phyloP scores from a whole-genome alignment of 169 alveolate species.

The Neospora caninum region DNA sequence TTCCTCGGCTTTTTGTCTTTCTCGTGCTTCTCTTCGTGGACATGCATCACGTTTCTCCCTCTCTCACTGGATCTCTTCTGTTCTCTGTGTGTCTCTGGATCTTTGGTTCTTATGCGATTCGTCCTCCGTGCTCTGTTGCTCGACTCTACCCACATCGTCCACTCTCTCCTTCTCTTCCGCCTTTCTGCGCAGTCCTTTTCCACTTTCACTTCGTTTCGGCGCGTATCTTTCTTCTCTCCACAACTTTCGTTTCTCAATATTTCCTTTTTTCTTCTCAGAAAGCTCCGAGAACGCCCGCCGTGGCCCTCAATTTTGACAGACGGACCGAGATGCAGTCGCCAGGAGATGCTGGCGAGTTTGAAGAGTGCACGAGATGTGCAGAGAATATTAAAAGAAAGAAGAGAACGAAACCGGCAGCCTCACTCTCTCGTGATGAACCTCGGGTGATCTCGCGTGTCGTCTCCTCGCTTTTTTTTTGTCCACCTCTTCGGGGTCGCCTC shows the following conservation, averaged over 20 bases:
- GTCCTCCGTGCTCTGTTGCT: no score
- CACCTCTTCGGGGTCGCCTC: not conserved
- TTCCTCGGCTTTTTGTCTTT: no score
- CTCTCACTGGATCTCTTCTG: not conserved
- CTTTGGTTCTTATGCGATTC: no score
- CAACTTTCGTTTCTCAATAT: not conserved
- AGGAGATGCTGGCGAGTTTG: not conserved
- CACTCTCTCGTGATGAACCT: constrained; percentile 19
- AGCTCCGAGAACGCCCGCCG: constrained; percentile 1
- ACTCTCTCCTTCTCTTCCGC: no score
- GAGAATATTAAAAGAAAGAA: not conserved
- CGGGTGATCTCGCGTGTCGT: not conserved
- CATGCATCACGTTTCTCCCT: not conserved
- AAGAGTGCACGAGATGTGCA: not conserved
- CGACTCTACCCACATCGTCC: no score
- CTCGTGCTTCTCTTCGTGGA: not conserved
- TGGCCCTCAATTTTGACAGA: not conserved
- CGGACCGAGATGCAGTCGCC: not conserved
- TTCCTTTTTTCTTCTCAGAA: not conserved
- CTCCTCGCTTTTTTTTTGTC: not conserved
- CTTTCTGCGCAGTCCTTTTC: no score
- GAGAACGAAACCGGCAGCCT: not conserved
- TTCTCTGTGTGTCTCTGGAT: no score
- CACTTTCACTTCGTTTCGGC: no score
- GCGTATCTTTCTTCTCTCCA: no score